These are phyloP conservation scores for Pisolithus sp. DNA, from an alignment of 768 basidiomycete species.

Conservation along the genomic window DNA sequence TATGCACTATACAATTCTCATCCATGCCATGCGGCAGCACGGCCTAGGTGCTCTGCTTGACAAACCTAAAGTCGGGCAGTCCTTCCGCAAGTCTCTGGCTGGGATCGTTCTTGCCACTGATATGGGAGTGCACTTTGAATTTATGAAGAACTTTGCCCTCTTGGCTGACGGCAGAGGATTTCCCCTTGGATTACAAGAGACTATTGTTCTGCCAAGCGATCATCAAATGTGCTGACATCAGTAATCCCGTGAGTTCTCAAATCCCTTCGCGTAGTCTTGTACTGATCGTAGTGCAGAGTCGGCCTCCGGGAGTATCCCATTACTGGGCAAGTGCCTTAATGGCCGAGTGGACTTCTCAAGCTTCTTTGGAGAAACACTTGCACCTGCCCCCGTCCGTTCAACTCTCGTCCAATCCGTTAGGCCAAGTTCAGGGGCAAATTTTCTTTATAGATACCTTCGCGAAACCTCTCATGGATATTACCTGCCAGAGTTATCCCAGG, in stretches of 20 bases:
- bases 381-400: constrained; percentile 57
- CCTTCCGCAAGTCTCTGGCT: constrained; percentile 68
- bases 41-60: constrained; percentile 68
- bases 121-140: constrained; percentile 84
- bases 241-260: constrained; percentile 76
- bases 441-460: constrained; percentile 83
- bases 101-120: constrained; percentile 89
- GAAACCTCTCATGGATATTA: constrained; percentile 76
- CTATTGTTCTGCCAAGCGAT: constrained; percentile 82
- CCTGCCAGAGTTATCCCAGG: constrained; percentile 69
- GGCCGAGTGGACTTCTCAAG: constrained; percentile 89
- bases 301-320: constrained; percentile 85
- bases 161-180: constrained; percentile 38
- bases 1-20: constrained; percentile 80
- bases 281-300: constrained; percentile 48
- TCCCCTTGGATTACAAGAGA: constrained; percentile 42
- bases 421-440: constrained; percentile 78
- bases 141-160: constrained; percentile 62
- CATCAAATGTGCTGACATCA: constrained; percentile 97
- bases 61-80: constrained; percentile 37
- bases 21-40: constrained; percentile 74
- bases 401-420: constrained; percentile 42
- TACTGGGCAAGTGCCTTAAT: constrained; percentile 88
- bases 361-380: constrained; percentile 75
- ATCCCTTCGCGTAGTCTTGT: neutral